Evolutionary conservation across 208 protist species (phyloP), one percentile per base, ranked within the genome.

Genomic region (Porcisia deanei): DNA sequence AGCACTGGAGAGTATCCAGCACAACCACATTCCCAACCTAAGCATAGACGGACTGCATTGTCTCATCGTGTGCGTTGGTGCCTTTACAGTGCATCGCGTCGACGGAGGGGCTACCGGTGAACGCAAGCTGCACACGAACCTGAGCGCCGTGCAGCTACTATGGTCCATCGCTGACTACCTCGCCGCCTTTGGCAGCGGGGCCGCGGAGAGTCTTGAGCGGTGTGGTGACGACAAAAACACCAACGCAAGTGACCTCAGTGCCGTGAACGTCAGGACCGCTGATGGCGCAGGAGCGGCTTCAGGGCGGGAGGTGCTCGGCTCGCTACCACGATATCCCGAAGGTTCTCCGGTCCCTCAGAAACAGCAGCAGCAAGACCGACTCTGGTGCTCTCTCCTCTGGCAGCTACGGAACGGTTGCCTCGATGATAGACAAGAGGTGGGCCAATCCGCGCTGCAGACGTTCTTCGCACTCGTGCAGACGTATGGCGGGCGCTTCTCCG

Each of bases 91-190:
- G 25, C 82, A 90, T 60, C 73, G 72, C 67, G 58, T 83, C 22
- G 81, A 76, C 22, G 58, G 66, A n/a, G 84, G 71, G 4, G 67
- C 70, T 25, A 58, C 73, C 1, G 73, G 66, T 1, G 82, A 91
- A 65, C 77, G 79, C 39, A 88, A 89, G 14, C 76, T 95, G 71
- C 87, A 91, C 73, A 86, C 93, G 45, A 95, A 97, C 66, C 81
- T 97, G 14, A 97, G 88, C 63, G 89, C 93, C 7, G 88, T 95
- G 71, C 93, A 97, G 78, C 75, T 96, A 49, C 75, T 96, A 53
- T 97, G 93, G 91, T 94, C 93, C 47, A 85, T 92, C 22, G 91
- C 88, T 1, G 93, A 97, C 73, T 94, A 89, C 75, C 72, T 94
- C 52, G 89, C 85, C 30, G 65, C 81, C 16, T 78, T 82, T 22